Percentiles rank a stretch among this genome's conserved stretches.
Conservation (phyloP, 1,139 yeast genomes). For the Candida mesenterica region DNA sequence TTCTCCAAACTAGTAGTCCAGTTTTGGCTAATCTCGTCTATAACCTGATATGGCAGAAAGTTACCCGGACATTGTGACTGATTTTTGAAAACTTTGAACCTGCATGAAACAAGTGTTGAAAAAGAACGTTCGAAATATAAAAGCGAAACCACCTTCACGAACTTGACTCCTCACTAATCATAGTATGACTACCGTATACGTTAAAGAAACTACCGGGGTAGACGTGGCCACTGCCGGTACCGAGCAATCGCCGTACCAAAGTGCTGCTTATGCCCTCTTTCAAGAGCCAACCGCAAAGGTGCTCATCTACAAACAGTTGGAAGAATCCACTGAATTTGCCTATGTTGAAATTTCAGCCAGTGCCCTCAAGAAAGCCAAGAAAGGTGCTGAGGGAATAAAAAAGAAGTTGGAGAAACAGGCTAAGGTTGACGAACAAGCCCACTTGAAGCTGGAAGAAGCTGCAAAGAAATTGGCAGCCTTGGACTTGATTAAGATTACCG, state of each 20-base stretch:
- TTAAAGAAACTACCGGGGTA: slow-evolving; percentile 68
- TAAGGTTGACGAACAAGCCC: slow-evolving; percentile 59
- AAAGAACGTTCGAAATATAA: too few species aligned
- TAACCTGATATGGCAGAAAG: too few species aligned
- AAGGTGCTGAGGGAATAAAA: slow-evolving; percentile 88
- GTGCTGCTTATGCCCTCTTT: slow-evolving; percentile 81
- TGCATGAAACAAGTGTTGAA: too few species aligned
- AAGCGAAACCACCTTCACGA: neutral
- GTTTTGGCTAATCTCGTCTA: too few species aligned
- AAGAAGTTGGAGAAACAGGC: slow-evolving; percentile 86
- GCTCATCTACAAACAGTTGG: slow-evolving; percentile 62
- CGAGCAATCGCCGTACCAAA: slow-evolving; percentile 66
- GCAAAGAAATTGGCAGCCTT: slow-evolving; percentile 75
- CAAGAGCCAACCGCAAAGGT: slow-evolving; percentile 58
- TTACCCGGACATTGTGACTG: too few species aligned
- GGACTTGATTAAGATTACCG: slow-evolving; percentile 65
- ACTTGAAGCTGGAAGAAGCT: slow-evolving; percentile 61
- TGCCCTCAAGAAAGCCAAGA: slow-evolving; percentile 93
- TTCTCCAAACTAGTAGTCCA: too few species aligned
- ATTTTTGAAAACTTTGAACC: neutral
- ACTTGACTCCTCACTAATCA: too few species aligned
- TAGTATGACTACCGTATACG: slow-evolving; percentile 38
- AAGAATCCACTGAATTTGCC: slow-evolving; percentile 51
- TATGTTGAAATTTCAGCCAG: slow-evolving; percentile 85
- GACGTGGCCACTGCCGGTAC: slow-evolving; percentile 65